A percentile compares a stretch with the other conserved stretches of the same genome.
phyloP scores from a whole-genome alignment of 1,284 basidiomycete genomes.

The Xerocomus cyaneibrunnescens region DNA sequence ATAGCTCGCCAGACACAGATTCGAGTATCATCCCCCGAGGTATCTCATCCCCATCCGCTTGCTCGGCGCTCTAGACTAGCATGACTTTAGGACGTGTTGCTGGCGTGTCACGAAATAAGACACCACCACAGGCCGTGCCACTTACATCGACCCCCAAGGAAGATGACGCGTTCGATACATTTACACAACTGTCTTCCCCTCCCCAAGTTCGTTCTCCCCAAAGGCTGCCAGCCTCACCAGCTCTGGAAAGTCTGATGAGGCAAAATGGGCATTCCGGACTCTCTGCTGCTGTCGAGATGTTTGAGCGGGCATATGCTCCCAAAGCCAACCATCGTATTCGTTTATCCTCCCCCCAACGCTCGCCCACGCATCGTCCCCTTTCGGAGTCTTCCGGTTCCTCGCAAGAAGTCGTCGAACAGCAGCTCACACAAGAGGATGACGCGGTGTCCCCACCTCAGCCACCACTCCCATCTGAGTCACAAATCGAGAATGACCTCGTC shows the following conservation, averaged over 20 bases:
- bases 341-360: conserved; percentile 5
- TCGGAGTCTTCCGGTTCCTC: conserved; percentile 29
- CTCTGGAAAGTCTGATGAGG: conserved; percentile 27
- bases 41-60: conserved; percentile 10
- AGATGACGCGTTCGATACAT: conserved; percentile 12
- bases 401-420: conserved; percentile 33
- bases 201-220: conserved; percentile 16
- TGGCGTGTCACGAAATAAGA: background rate
- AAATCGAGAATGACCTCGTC: conserved; percentile 5
- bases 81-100: conserved; percentile 11
- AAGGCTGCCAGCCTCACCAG: conserved; percentile 32
- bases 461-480: background rate
- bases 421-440: conserved; percentile 32
- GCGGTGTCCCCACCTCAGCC: conserved; percentile 7
- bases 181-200: conserved; percentile 35
- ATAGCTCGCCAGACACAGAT: conserved; percentile 27
- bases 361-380: conserved; percentile 8
- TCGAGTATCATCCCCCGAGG: conserved; percentile 18
- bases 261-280: conserved; percentile 7
- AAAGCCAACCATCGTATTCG: conserved; percentile 7
- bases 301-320: conserved; percentile 16
- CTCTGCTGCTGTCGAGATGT: conserved; percentile 20
- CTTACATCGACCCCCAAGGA: background rate
- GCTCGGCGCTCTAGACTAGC: conserved; percentile 4
- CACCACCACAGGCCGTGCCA: conserved; percentile 3